Evolutionary conservation across 1,284 basidiomycete genomes (phyloP).

Genomic region (Trichosporon sp.): DNA sequence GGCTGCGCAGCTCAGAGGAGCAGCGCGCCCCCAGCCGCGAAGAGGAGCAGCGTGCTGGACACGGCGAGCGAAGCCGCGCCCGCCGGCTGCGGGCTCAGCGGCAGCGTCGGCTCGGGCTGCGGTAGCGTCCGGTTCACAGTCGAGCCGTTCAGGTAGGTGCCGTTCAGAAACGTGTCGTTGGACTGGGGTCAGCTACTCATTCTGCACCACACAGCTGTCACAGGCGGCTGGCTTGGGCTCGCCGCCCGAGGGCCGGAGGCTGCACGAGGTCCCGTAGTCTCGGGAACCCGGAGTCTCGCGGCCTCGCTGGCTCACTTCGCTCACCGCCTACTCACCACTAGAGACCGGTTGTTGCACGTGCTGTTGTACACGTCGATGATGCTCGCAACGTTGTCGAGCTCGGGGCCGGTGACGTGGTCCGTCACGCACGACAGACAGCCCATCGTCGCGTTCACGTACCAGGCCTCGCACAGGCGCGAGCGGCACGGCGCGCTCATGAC

Average conservation of each 20-base stretch:
- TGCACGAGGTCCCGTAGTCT: too few species aligned
- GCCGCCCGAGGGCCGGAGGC: too few species aligned
- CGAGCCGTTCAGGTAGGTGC: background rate
- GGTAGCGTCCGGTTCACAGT: background rate
- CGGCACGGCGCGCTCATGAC: background rate
- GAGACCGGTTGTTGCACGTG: background rate
- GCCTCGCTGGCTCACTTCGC: background rate
- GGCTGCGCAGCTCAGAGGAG: background rate
- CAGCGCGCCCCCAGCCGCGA: background rate
- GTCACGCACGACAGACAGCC: background rate
- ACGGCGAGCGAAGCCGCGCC: background rate
- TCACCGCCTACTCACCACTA: background rate
- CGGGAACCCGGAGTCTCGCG: background rate
- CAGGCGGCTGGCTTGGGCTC: too few species aligned
- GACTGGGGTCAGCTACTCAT: background rate
- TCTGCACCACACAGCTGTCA: background rate
- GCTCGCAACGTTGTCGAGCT: background rate
- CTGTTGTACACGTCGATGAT: background rate
- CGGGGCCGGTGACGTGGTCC: background rate
- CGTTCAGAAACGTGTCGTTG: constrained; percentile 4
- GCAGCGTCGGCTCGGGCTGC: background rate
- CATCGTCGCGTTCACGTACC: background rate
- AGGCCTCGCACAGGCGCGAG: background rate
- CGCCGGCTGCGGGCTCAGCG: background rate
- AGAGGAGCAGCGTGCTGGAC: background rate